Percentiles rank a stretch among this genome's conserved stretches.
phyloP scores from a whole-genome alignment of 495 filamentous ascomycete species.

The Delitschia confertaspora region DNA sequence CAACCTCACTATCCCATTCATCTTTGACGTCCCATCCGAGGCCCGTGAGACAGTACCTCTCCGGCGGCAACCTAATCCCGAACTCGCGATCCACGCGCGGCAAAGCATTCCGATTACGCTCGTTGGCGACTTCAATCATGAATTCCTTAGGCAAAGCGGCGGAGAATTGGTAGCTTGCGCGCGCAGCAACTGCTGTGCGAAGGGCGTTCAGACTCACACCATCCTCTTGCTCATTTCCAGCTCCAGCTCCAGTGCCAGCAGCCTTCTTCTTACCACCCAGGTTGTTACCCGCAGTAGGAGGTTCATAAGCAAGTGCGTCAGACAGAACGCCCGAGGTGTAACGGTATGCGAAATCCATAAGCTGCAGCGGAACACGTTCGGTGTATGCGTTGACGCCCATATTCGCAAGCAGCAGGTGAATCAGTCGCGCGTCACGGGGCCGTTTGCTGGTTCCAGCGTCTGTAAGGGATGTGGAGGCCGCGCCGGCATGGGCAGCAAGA shows the following conservation, averaged over 20 bases:
- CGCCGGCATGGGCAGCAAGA: conserved; percentile 32
- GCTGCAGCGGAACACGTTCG: conserved; percentile 84
- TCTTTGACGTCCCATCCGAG: conserved; percentile 74
- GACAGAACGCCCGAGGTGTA: conserved; percentile 56
- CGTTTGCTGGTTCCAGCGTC: conserved; percentile 56
- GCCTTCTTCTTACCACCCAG: conserved; percentile 22
- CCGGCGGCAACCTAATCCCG: conserved; percentile 77
- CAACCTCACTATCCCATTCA: conserved; percentile 51
- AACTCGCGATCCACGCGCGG: conserved; percentile 65
- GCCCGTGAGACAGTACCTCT: conserved; percentile 85
- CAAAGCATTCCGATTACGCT: conserved; percentile 71
- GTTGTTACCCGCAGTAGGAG: conserved; percentile 12
- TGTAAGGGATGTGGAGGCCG: conserved; percentile 48
- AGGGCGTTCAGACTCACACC: conserved; percentile 49
- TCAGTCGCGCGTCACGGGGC: conserved; percentile 80
- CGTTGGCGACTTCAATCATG: conserved; percentile 69
- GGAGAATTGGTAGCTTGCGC: conserved; percentile 57
- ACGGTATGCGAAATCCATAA: conserved; percentile 96
- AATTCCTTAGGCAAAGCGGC: conserved; percentile 72
- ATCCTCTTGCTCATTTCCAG: conserved; percentile 30
- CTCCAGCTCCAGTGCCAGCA: too few relatives aligned
- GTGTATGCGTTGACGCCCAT: conserved; percentile 86
- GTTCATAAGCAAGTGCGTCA: conserved; percentile 58
- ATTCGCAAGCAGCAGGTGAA: conserved; percentile 82
- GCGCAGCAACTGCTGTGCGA: conserved; percentile 54